A percentile compares a stretch with the other conserved stretches of the same genome.
phyloP scores from a whole-genome alignment of 1,284 basidiomycete genomes.

The Pisolithus thermaeus region DNA sequence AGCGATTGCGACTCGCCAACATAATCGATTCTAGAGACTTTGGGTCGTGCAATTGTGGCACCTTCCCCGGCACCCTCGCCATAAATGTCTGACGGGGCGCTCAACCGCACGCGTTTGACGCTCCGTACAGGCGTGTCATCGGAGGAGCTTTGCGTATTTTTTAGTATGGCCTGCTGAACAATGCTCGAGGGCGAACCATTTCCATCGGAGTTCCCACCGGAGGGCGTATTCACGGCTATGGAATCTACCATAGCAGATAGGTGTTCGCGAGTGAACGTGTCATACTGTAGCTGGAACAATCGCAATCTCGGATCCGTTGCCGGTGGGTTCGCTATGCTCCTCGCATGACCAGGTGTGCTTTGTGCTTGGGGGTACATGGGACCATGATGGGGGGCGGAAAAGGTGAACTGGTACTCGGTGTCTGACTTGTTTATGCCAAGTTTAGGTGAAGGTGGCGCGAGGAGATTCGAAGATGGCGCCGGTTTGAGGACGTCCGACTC shows the following conservation, averaged over 20 bases:
- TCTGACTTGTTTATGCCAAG: slow-evolving; percentile 26
- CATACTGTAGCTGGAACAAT: slow-evolving; percentile 88
- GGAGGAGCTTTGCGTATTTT: slow-evolving; percentile 36
- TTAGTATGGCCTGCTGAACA: slow-evolving; percentile 36
- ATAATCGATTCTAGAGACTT: slow-evolving; percentile 51
- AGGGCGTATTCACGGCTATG: slow-evolving; percentile 74
- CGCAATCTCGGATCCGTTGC: slow-evolving; percentile 69
- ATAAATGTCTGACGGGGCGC: slow-evolving; percentile 50
- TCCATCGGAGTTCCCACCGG: slow-evolving; percentile 39
- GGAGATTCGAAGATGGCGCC: slow-evolving; percentile 17
- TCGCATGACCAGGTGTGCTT: slow-evolving; percentile 50
- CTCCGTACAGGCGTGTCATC: slow-evolving; percentile 53
- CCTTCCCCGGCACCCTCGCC: slow-evolving; percentile 41
- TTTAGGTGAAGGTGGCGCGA: slow-evolving; percentile 12
- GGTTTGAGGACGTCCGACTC: slow-evolving; percentile 10
- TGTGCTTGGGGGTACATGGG: slow-evolving; percentile 37
- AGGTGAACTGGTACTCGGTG: slow-evolving; percentile 68
- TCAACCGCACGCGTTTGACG: slow-evolving; percentile 71
- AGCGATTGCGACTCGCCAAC: slow-evolving; percentile 65
- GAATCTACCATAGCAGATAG: slow-evolving; percentile 88
- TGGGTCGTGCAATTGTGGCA: slow-evolving; percentile 44
- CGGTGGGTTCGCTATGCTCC: slow-evolving; percentile 33
- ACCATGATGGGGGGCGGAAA: slow-evolving; percentile 50
- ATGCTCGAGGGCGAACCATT: slow-evolving; percentile 42
- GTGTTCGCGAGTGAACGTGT: slow-evolving; percentile 90